Percentiles rank a stretch among this genome's conserved stretches.
These are phyloP conservation scores for Striga asiatica DNA, from an alignment of 257 asterid species.

Conservation along the genomic window DNA sequence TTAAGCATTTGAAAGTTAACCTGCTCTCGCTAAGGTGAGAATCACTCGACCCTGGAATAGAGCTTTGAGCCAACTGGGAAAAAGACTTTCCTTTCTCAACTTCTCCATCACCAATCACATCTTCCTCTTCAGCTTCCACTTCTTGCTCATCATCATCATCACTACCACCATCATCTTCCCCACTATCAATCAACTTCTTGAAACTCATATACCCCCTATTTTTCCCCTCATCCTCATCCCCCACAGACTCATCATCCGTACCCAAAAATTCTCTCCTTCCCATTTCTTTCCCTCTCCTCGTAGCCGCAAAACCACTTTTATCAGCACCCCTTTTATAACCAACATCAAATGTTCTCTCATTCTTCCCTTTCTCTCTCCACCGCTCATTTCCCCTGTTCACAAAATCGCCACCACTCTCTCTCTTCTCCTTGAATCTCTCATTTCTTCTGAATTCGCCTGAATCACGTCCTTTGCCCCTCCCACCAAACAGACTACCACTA, in stretches of 20 bases:
- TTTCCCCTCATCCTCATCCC: slow-evolving; percentile 23
- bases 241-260: slow-evolving; percentile 43
- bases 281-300: slow-evolving; percentile 21
- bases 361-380: slow-evolving; percentile 15
- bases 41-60: slow-evolving; percentile 27
- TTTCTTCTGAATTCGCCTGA: slow-evolving; percentile 25
- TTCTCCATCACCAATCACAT: slow-evolving; percentile 14
- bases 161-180: slow-evolving; percentile 38
- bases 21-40: slow-evolving; percentile 89
- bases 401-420: slow-evolving; percentile 12
- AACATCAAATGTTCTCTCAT: slow-evolving; percentile 22
- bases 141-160: slow-evolving; percentile 21
- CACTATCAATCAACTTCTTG: slow-evolving; percentile 53
- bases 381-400: slow-evolving; percentile 22
- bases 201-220: slow-evolving; percentile 37
- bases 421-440: slow-evolving; percentile 27
- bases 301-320: slow-evolving; percentile 18
- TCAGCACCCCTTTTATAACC: slow-evolving; percentile 25
- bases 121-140: slow-evolving; percentile 17
- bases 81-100: slow-evolving; percentile 17
- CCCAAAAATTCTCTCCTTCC: slow-evolving; percentile 23
- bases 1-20: slow-evolving; percentile 19
- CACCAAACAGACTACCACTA: slow-evolving; percentile 14
- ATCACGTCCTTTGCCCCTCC: slow-evolving; percentile 33
- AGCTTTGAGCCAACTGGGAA: slow-evolving; percentile 20